A percentile compares a stretch with the other conserved stretches of the same genome.
Conservation (phyloP, 306 rosid genomes). For the Luffa acutangula region DNA sequence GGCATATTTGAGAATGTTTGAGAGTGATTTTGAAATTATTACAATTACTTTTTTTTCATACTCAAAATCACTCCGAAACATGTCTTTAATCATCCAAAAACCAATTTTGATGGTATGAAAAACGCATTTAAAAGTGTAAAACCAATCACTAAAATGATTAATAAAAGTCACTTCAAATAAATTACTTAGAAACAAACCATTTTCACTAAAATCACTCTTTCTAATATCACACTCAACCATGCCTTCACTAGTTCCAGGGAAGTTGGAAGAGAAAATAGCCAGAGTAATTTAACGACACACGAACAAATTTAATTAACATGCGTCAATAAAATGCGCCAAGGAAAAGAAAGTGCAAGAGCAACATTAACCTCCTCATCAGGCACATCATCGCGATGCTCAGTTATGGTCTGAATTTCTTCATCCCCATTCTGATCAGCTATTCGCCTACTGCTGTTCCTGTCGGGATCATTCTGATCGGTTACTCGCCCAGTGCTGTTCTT, state of each 20-base stretch:
- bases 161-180: no score
- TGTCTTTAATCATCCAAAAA: no score
- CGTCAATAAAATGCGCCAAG: neutral
- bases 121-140: no score
- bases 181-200: no score
- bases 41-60: no score
- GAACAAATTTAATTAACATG: neutral
- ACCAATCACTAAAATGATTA: no score
- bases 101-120: no score
- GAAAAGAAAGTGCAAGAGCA: neutral
- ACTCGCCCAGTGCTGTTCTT: conserved; percentile 35
- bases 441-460: conserved; percentile 41
- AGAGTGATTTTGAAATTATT: no score
- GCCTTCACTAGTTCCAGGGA: neutral
- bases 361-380: conserved; percentile 57
- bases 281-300: neutral
- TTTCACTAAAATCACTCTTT: no score
- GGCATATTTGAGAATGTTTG: no score
- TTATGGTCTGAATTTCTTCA: conserved; percentile 48
- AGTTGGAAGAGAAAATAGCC: neutral
- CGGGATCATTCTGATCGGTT: conserved; percentile 44
- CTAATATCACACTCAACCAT: no score
- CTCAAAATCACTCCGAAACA: no score
- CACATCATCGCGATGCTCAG: conserved; percentile 52
- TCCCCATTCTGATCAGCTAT: conserved; percentile 40